These are phyloP conservation scores for Termitomyces heimii DNA, from an alignment of 768 basidiomycete genomes.

Conservation along the genomic window DNA sequence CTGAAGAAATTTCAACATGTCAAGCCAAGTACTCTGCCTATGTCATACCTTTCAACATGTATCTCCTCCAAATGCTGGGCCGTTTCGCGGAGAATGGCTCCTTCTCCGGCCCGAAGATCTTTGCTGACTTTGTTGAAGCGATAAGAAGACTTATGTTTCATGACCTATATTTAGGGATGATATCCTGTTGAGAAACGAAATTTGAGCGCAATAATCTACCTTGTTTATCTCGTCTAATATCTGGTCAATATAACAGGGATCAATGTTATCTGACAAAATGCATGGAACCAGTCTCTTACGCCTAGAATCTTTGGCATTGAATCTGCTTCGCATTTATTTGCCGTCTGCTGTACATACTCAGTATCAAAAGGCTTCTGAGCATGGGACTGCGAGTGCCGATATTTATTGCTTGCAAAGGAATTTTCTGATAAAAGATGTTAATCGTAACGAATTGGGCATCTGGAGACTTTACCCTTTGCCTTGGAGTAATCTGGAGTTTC, in stretches of 20 bases:
- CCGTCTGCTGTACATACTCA: not conserved
- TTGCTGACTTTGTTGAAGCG: slow-evolving; percentile 43
- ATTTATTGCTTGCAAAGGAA: not conserved
- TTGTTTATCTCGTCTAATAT: slow-evolving; percentile 45
- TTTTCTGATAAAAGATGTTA: not conserved
- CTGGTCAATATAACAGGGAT: slow-evolving; percentile 20
- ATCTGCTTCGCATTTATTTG: not conserved
- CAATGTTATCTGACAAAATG: not conserved
- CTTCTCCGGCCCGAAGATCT: slow-evolving; percentile 37
- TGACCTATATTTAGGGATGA: slow-evolving; percentile 27
- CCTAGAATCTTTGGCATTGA: slow-evolving; percentile 29
- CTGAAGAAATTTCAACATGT: slow-evolving; percentile 22
- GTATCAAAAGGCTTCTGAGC: not conserved
- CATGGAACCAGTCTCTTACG: slow-evolving; percentile 21
- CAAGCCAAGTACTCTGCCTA: not conserved
- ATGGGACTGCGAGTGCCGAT: not conserved
- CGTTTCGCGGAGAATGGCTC: slow-evolving; percentile 41
- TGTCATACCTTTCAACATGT: slow-evolving; percentile 34
- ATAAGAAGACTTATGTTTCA: slow-evolving; percentile 38
- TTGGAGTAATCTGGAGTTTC: not conserved
- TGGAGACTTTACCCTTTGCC: not conserved
- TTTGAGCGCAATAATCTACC: slow-evolving; percentile 18
- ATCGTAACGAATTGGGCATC: not conserved
- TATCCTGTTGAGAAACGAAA: not conserved
- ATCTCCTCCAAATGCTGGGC: slow-evolving; percentile 39